Evolutionary conservation across 768 basidiomycete genomes (phyloP), one percentile per base, ranked within the genome.

Genomic region (Neoboletus brunneissimus): DNA sequence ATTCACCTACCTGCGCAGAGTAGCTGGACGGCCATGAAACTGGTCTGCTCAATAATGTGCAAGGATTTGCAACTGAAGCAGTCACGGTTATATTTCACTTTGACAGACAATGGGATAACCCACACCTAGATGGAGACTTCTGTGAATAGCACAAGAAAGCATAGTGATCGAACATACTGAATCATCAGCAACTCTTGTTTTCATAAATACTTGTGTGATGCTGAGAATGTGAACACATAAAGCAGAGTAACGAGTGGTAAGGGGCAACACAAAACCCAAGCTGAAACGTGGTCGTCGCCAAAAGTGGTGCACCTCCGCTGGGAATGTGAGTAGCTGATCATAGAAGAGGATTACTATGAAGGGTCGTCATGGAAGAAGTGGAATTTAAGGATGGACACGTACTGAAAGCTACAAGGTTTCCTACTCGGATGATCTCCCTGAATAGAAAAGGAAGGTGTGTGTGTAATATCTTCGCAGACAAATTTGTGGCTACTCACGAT

Each of bases 311-410:
- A 79, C 68, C 55, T 83, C 82, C 31, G 56, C 51, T 1, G 58
- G 47, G 5, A 83, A 58, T 0, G 83, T 84, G 43, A 81, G 65
- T 43, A 72, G 34, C 56, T 79, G 80, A 48, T 84, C 82, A 51
- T 79, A 78, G 18, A 75, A 62, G 23, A 77, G 59, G 7, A 75
- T 50, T 16, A 43, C 74, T 73, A n/a, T 9, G 20, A 29, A 15
- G 13, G 8, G 13, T 22, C 5, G 54, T 51, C 32, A 49, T 0
- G 20, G 18, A 1, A 29, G 41, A 32, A 16, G 16, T 11, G 11
- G 9, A 4, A n/a, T 31, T 13, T 13, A 20, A 18, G 15, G 15
- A 25, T 20, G 23, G 16, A n/a, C 35, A 47, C 62, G 12, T 43
- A 62, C 60, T 40, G 38, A 50, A 54, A 22, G 56, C 50, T 35